Base-by-base conservation (phyloP, 2,329 filamentous ascomycete species). In the Beauveria bassiana region DNA sequence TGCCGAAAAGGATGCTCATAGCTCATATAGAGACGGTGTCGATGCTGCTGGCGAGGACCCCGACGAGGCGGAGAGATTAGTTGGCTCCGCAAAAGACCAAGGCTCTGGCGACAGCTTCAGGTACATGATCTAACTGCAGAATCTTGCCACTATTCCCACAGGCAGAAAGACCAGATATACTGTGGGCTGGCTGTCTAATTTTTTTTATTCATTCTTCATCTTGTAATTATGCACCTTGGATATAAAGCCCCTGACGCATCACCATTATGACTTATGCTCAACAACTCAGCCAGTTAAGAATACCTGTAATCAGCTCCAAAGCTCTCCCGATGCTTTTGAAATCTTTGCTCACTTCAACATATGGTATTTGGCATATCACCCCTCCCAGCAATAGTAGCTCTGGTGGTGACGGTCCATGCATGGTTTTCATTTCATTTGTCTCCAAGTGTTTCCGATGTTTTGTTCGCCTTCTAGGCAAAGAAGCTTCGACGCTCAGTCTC, bases 121-220 rank as follows among this genome's bases (percentile, higher is more conserved):
- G 65, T 81, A 79, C 64, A 81, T 82, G 72, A 63, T 82, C 62
- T 81, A 65, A 68, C 62, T 46, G 34, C n/a, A 38, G 18, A 14
- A 43, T 26, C 20, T n/a, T 50, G 14, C 22, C 5, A 43, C n/a
- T n/a, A n/a, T n/a, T n/a, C n/a, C n/a, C n/a, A 5, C 43, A 50
- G 14, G 31, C 22, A 22, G 20, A 50, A 43, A 9, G 34, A 3
- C 9, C 10, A 5, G 16, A 12, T 8, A 22, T 2, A 31, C 43
- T n/a, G 20, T 31, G 18, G 10, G 40, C 40, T 6, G 50, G 3
- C 10, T 45, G 20, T 34, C 56, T 49, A 52, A 46, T 34, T 3
- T 40, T 3, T 40, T 34, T 42, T 4, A 10, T 52, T 59, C 61
- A 38, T 52, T 52, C 28, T 49, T 40, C 42, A 62, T 54, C 46